Conservation (phyloP, 768 basidiomycete genomes). For the Lentinula edodes region DNA sequence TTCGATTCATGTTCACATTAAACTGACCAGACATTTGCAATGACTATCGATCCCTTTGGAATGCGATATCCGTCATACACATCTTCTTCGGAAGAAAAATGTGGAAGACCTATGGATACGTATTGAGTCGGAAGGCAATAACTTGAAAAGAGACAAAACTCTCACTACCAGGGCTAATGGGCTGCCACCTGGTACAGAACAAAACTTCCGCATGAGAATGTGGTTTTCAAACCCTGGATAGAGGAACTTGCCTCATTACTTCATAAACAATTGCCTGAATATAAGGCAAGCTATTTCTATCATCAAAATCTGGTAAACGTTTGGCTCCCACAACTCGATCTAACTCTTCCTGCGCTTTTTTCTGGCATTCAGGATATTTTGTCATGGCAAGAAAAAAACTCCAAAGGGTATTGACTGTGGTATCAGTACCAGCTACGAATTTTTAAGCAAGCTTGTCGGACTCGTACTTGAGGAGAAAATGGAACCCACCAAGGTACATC, state of each 20-base stretch:
- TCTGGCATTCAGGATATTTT: constrained; percentile 22
- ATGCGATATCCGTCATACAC: constrained; percentile 11
- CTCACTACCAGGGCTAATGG: not conserved
- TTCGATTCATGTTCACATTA: not conserved
- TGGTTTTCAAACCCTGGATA: not conserved
- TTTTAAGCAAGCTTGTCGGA: not conserved
- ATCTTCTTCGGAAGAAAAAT: constrained; percentile 9
- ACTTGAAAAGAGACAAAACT: not conserved
- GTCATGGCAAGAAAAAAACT: constrained; percentile 27
- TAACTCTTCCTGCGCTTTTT: constrained; percentile 27
- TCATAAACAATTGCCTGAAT: constrained; percentile 10
- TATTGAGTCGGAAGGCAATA: not conserved
- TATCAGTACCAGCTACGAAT: constrained; percentile 14
- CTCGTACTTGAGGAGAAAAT: not conserved
- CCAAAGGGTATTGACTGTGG: constrained; percentile 20
- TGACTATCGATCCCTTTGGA: constrained; percentile 14
- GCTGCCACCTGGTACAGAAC: not conserved
- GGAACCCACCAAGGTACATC: not conserved
- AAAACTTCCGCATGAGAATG: not conserved
- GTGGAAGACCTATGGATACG: not conserved
- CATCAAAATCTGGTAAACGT: constrained; percentile 26
- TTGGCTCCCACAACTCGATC: constrained; percentile 25
- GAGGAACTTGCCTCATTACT: not conserved
- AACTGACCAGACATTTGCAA: constrained; percentile 17
- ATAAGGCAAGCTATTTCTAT: constrained; percentile 11